Evolutionary conservation across 1,139 yeast species (phyloP).

Genomic region (Scheffersomyces parashehatae): DNA sequence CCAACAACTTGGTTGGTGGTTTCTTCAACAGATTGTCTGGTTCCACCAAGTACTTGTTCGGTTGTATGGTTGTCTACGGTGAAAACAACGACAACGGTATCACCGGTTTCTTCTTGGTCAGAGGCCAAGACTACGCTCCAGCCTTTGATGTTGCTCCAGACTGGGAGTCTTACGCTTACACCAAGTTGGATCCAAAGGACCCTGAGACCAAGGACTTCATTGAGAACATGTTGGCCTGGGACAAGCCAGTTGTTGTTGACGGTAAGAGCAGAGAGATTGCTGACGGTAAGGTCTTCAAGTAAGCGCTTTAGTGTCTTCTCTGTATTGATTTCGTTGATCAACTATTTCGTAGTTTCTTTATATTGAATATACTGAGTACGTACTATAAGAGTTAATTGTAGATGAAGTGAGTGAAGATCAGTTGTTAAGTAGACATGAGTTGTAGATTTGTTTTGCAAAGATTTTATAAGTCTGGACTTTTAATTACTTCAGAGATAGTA

Average conservation of each 20-base stretch:
- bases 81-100: slow-evolving; percentile 99
- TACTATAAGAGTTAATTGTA: too few relatives aligned
- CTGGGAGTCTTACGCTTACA: slow-evolving; percentile 71
- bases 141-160: slow-evolving; percentile 99
- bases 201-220: slow-evolving; percentile 40
- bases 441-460: too few relatives aligned
- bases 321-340: background rate
- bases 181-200: slow-evolving; percentile 43
- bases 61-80: slow-evolving; percentile 92
- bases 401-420: too few relatives aligned
- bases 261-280: slow-evolving; percentile 49
- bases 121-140: slow-evolving; percentile 90
- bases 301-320: slow-evolving; percentile 12
- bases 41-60: slow-evolving; percentile 93
- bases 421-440: too few relatives aligned
- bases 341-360: background rate
- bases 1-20: slow-evolving; percentile 97
- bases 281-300: slow-evolving; percentile 55
- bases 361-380: background rate
- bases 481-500: too few relatives aligned
- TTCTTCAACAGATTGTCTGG: slow-evolving; percentile 94
- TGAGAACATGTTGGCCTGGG: slow-evolving; percentile 56
- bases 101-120: slow-evolving; percentile 88
- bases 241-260: slow-evolving; percentile 47
- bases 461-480: too few relatives aligned